Conservation (phyloP, 2,329 filamentous ascomycete genomes). For the Pseudocercospora musae region DNA sequence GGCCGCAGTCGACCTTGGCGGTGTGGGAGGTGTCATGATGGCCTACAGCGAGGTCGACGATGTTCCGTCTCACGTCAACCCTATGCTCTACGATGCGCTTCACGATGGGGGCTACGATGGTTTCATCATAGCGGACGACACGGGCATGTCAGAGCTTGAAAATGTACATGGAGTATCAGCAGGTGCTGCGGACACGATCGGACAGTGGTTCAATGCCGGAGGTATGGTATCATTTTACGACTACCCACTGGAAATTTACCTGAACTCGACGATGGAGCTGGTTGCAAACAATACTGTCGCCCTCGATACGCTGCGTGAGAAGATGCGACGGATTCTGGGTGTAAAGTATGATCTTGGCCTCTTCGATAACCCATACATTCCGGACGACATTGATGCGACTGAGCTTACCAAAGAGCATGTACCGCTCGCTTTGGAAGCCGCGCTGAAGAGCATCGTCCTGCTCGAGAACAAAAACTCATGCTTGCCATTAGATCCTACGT, state of each 20-base stretch:
- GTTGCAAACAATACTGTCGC: constrained; percentile 9
- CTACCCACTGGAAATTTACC: constrained; percentile 17
- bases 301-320: constrained; percentile 7
- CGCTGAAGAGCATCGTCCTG: constrained; percentile 16
- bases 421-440: constrained; percentile 14
- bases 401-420: constrained; percentile 12
- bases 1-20: constrained; percentile 18
- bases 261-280: constrained; percentile 14
- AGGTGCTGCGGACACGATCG: constrained; percentile 11
- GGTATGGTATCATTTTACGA: constrained; percentile 22
- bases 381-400: constrained; percentile 13
- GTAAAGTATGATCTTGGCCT: constrained; percentile 21
- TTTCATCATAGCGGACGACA: constrained; percentile 21
- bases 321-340: constrained; percentile 15
- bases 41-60: constrained; percentile 20
- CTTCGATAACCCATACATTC: constrained; percentile 16
- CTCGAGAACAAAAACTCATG: constrained; percentile 14
- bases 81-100: constrained; percentile 17
- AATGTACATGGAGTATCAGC: constrained; percentile 9
- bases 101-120: constrained; percentile 17
- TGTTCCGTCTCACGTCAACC: constrained; percentile 18
- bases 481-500: constrained; percentile 5
- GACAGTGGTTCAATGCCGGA: constrained; percentile 19
- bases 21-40: constrained; percentile 20
- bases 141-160: constrained; percentile 15